phyloP scores from a whole-genome alignment of 805 yeast genomes.

The Wickerhamiella nectarea region DNA sequence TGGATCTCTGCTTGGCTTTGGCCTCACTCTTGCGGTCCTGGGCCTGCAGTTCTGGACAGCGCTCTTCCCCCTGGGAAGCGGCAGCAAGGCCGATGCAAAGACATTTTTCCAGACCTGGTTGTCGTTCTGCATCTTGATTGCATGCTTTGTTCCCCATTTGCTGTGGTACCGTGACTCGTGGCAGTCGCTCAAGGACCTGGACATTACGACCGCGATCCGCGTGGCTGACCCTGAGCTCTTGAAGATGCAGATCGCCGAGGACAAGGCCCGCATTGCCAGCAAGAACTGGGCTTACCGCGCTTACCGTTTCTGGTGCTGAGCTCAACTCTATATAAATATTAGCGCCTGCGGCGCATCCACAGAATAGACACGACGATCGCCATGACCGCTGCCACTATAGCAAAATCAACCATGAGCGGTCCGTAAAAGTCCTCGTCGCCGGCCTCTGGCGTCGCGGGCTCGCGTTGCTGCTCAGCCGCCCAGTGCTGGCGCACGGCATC shows the following conservation, averaged over 20 bases:
- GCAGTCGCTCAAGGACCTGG: constrained; percentile 13
- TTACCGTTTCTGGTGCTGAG: constrained; percentile 17
- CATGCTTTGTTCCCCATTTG: constrained; percentile 11
- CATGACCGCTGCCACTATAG: not conserved
- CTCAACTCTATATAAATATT: not conserved
- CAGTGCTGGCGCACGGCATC: not conserved
- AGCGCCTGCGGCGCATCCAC: not conserved
- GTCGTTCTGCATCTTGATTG: constrained; percentile 28
- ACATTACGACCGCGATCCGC: constrained; percentile 16
- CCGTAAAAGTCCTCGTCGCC: not conserved
- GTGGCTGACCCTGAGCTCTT: constrained; percentile 13
- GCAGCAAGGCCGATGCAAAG: constrained; percentile 24
- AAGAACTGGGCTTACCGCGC: constrained; percentile 7
- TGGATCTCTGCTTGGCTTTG: constrained; percentile 53
- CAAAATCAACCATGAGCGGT: not conserved
- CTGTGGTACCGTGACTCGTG: constrained; percentile 13
- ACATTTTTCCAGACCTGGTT: constrained; percentile 42
- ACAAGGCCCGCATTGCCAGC: constrained; percentile 9
- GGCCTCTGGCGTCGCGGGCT: too few species aligned
- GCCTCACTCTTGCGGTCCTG: constrained; percentile 45
- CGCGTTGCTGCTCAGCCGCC: not conserved
- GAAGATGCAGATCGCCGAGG: constrained; percentile 11
- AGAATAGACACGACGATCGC: not conserved
- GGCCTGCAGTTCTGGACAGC: constrained; percentile 77
- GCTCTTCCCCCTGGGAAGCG: constrained; percentile 49